phyloP scores from a whole-genome alignment of 805 yeast species.

The Kuraishia molischiana region DNA sequence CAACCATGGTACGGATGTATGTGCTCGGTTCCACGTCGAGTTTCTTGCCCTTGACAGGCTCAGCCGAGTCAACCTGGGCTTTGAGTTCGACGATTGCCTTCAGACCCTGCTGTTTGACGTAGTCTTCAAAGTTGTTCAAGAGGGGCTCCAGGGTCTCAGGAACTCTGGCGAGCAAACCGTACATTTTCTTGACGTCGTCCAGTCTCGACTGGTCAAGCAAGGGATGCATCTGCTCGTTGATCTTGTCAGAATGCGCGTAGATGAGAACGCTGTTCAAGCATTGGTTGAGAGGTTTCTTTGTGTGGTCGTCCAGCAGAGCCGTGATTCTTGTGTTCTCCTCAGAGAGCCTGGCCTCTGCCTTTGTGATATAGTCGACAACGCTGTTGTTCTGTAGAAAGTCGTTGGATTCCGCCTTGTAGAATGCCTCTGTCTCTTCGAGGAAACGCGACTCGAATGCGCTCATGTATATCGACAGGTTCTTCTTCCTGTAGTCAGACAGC shows the following conservation, averaged over 20 bases:
- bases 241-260: slow-evolving; percentile 62
- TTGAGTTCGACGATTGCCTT: slow-evolving; percentile 50
- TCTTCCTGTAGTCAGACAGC: slow-evolving; percentile 77
- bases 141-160: slow-evolving; percentile 72
- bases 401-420: slow-evolving; percentile 59
- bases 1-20: slow-evolving; percentile 70
- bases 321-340: slow-evolving; percentile 79
- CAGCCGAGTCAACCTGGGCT: slow-evolving; percentile 11
- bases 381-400: slow-evolving; percentile 62
- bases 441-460: slow-evolving; percentile 72
- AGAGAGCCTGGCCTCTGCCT: slow-evolving; percentile 71
- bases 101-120: slow-evolving; percentile 58
- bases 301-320: slow-evolving; percentile 76
- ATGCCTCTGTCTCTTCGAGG: slow-evolving; percentile 55
- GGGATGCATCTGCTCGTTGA: slow-evolving; percentile 69
- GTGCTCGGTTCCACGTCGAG: slow-evolving; percentile 54
- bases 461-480: slow-evolving; percentile 73
- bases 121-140: slow-evolving; percentile 60
- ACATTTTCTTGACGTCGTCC: slow-evolving; percentile 72
- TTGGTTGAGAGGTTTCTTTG: slow-evolving; percentile 68
- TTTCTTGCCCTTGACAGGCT: slow-evolving; percentile 3
- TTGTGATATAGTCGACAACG: slow-evolving; percentile 83
- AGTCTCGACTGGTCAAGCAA: slow-evolving; percentile 65
- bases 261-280: slow-evolving; percentile 71
- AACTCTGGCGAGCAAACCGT: slow-evolving; percentile 64